Base-by-base conservation (phyloP, 129 eudicot genomes). In the Lactuca saligna region DNA sequence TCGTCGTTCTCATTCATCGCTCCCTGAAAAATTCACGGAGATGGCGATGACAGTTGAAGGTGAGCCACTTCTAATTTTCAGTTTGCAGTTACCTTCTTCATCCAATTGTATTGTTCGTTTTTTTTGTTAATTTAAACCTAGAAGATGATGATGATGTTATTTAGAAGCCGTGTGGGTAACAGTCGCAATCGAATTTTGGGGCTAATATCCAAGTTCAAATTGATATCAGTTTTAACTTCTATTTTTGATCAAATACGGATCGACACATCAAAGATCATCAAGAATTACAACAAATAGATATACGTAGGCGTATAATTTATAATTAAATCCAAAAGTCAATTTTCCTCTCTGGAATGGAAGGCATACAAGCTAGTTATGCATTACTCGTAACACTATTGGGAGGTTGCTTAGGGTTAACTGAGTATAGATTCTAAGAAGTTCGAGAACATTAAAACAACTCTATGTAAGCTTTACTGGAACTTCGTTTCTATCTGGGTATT, bases 11-110 rank as follows among this genome's bases (percentile, higher is more conserved):
- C 48, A 57, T 39, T 69, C 74, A 58, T 70, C 39, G 54, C 51
- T 71, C 58, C 66, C 66, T 46, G 54, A 48, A 11, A 11, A 51
- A 2, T 49, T 61, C 50, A 37, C 72, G 57, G 53, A 74, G 62
- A 75, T 75, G 79, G 67, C 79, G 79, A 75, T 75, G 79, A 66
- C 79, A 57, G 79, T 75, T 17, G 79, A 75, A 75, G 79, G 79
- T 75, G 58, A 57, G 50, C 8, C 54, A 57, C 29, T 65, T 66
- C 7, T 66, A 34, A 57, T 48, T 57, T 75, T 15, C 25, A 9
- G 20, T 3, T 3, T n/a, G 20, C 16, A 74, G 11, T 66, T 46
- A 10, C 4, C 3, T 49, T 74, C 1, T 17, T 58, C 51, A 25
- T 12, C 17, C 16, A 46, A 39, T 17, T 50, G 0, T 44, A 65